Base-by-base conservation (phyloP, 2,329 filamentous ascomycete species). In the Penicillium sp. region DNA sequence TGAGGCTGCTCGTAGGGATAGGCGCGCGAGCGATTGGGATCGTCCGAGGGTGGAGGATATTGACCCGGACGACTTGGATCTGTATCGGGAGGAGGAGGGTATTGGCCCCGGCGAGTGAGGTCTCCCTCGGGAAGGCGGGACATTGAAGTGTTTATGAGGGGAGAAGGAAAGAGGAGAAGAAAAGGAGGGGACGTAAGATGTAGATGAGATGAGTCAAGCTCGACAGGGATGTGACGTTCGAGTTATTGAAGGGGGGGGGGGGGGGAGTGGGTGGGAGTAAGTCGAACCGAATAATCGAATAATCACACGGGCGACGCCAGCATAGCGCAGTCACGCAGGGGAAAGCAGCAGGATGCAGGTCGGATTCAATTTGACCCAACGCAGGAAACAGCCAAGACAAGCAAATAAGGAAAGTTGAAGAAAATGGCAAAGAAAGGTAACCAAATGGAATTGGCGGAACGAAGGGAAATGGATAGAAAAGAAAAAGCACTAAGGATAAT, bases 21-120 rank as follows among this genome's bases (percentile, higher is more conserved):
- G 10, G 68, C 76, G 76, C 69, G 69, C 65, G 71, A 72, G 74
- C 77, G 78, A 79, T 64, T 75, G 76, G 58, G 75, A 75, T 71
- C 52, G 37, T 54, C 52, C 5, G 52, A 14, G 37, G 78, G 76
- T 40, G 55, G 45, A 51, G 55, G 55, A 76, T 80, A 79, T 70
- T 80, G 79, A 71, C 77, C 78, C 72, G 75, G 78, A 65, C 77
- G 78, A 71, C 73, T 75, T 62, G 58, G 58, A 53, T 64, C 63
- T 54, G 40, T 37, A n/a, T 55, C 53, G 28, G 53, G 43, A 42
- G 52, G 75, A 67, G 77, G 75, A 68, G 77, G 76, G 74, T 80
- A 79, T 69, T 79, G 78, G 69, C 76, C 78, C 72, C 74, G 78
- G 62, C 78, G 78, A 71, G 74, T 75, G 61, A 78, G 75, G 71